Percentiles rank a stretch among this genome's conserved stretches.
phyloP scores from a whole-genome alignment of 164 flowering plant species.

The Umbilicus rupestris region DNA sequence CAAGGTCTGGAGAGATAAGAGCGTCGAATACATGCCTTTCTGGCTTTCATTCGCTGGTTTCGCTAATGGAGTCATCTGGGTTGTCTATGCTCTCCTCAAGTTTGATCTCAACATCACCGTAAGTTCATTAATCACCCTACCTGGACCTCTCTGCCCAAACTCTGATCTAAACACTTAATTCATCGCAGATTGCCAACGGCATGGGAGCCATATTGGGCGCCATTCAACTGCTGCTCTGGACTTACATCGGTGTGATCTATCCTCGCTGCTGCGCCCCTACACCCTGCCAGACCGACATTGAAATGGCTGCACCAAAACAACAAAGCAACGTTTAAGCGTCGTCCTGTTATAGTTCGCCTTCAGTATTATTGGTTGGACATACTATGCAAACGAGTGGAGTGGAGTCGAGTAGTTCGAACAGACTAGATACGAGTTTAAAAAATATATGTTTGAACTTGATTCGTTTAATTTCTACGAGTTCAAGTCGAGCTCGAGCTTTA shows the following conservation, averaged over 20 bases:
- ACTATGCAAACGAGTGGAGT: no score
- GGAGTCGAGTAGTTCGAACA: no score
- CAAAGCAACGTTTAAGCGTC: background rate
- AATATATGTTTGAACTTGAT: no score
- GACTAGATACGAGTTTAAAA: no score
- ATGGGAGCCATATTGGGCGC: background rate
- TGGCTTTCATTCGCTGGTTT: constrained; percentile 24
- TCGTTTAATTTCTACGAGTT: no score
- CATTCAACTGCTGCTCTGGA: constrained; percentile 1
- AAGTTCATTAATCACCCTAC: constrained; percentile 13
- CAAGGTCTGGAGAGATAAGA: constrained; percentile 35
- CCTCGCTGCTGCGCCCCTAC: background rate
- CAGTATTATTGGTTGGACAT: no score
- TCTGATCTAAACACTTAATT: no score
- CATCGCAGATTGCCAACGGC: background rate
- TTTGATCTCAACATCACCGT: constrained; percentile 33
- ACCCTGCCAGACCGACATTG: background rate
- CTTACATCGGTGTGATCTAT: background rate
- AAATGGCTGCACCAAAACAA: background rate
- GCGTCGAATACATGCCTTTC: constrained; percentile 38
- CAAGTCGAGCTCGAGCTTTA: no score
- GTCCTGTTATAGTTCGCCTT: no score
- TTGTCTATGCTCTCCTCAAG: constrained; percentile 21
- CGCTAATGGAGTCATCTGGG: constrained; percentile 30
- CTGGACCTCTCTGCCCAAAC: no score